These are phyloP conservation scores for Periconia macrospinosa DNA, from an alignment of 2,329 filamentous ascomycete species.

Conservation along the genomic window DNA sequence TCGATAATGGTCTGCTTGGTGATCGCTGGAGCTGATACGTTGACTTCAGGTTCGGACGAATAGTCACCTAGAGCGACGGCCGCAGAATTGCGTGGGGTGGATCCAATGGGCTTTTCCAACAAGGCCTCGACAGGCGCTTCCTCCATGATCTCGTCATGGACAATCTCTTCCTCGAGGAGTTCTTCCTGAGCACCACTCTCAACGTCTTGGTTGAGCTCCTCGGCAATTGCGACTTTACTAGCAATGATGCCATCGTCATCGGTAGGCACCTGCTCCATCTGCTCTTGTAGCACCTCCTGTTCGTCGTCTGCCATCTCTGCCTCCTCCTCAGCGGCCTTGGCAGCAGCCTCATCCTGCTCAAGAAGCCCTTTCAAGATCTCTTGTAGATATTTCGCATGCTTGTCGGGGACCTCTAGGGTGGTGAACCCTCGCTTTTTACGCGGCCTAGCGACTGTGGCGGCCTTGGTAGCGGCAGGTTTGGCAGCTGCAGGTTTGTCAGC, in stretches of 20 bases:
- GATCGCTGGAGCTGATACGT: no score
- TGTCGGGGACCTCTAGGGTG: constrained; percentile 29
- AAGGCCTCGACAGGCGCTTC: background rate
- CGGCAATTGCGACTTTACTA: constrained; percentile 1
- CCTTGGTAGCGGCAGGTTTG: constrained; percentile 5
- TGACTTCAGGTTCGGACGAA: no score
- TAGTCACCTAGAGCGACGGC: background rate
- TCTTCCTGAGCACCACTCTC: background rate
- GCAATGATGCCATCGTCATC: background rate
- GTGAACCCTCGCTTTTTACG: constrained; percentile 32
- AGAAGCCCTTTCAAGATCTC: constrained; percentile 16
- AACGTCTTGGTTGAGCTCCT: background rate
- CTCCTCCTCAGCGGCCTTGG: constrained; percentile 7
- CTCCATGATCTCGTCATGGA: background rate
- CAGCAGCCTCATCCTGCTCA: constrained; percentile 4
- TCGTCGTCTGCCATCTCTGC: constrained; percentile 5
- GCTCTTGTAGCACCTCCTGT: constrained; percentile 3
- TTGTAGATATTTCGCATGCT: constrained; percentile 19
- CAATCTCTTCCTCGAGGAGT: background rate
- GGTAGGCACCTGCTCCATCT: background rate
- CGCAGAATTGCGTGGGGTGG: background rate
- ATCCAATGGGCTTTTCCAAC: background rate
- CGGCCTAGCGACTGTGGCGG: constrained; percentile 7
- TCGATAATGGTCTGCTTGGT: no score
- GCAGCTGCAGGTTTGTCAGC: background rate